Base-by-base conservation (phyloP, 345 rosid species). In the Brassica juncea region DNA sequence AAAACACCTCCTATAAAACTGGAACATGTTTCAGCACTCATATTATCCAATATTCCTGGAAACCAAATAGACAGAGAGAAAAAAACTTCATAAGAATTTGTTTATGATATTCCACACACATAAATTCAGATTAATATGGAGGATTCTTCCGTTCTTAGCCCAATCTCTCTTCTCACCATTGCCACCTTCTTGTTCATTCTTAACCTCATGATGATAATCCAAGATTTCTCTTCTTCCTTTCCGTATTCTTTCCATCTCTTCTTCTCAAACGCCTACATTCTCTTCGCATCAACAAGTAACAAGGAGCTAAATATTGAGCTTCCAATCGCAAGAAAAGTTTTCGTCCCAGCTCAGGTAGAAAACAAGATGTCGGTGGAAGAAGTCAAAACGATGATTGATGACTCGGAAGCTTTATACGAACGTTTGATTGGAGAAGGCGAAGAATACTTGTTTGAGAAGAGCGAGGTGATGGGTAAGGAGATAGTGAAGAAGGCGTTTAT, bases 401-500 rank as follows among this genome's bases (percentile, higher is more conserved):
- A 70, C 21, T 37, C 77, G 2, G 76, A 74, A 68, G 82, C 52
- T 62, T 74, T 74, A 54, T 80, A 62, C 4, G 82, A 80, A 28
- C n/a, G 63, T n/a, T 74, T 80, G 70, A 34, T 79, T 15, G 71
- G 75, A 15, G 72, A 65, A 54, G 82, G 82, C 34, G 80, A 86
- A 12, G 84, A 47, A 0, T 66, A 30, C 6, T 64, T 88, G 82
- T 76, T 90, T 49, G 84, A 82, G 44, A 87, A 87, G 71, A 77
- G 81, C 42, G 91, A 84, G 39, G 82, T 85, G 1, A 84, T 63
- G 82, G 37, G 85, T 49, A 30, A 78, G 57, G 84, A 81, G 69
- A 85, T 82, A 68, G 63, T 86, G 49, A 82, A 83, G 71, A 88
- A 78, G 73, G 89, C 89, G 0, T 91, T 91, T 79, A 66, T 60